Percentiles rank a stretch among this genome's conserved stretches.
phyloP scores from a whole-genome alignment of 306 rosid genomes.

The Acmispon strigosus region DNA sequence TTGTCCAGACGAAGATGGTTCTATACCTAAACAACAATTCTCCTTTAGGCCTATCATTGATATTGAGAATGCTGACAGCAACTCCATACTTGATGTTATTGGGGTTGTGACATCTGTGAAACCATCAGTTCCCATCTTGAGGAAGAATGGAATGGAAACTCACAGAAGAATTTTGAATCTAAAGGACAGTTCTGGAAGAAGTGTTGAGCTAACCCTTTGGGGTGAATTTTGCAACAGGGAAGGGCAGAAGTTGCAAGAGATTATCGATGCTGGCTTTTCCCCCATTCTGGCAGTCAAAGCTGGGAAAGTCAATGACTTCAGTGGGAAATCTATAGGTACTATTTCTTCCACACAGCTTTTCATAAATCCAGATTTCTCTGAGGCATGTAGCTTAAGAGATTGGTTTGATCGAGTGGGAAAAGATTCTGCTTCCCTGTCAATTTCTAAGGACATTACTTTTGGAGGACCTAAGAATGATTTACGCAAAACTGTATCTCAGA shows the following conservation, averaged over 20 bases:
- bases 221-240: slow-evolving; percentile 82
- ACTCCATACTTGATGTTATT: slow-evolving; percentile 60
- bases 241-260: slow-evolving; percentile 63
- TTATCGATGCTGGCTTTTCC: slow-evolving; percentile 34
- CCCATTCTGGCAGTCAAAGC: slow-evolving; percentile 81
- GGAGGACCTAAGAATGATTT: slow-evolving; percentile 62
- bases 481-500: slow-evolving; percentile 67
- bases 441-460: slow-evolving; percentile 49
- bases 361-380: slow-evolving; percentile 57
- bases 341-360: slow-evolving; percentile 69
- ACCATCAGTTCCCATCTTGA: slow-evolving; percentile 72
- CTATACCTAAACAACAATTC: slow-evolving; percentile 73
- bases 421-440: slow-evolving; percentile 46
- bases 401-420: slow-evolving; percentile 72
- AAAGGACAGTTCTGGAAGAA: slow-evolving; percentile 61
- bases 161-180: slow-evolving; percentile 61
- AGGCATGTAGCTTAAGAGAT: slow-evolving; percentile 47
- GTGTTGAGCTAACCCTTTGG: slow-evolving; percentile 74
- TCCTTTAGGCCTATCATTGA: slow-evolving; percentile 56
- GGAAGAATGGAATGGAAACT: slow-evolving; percentile 86
- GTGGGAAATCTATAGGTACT: slow-evolving; percentile 77
- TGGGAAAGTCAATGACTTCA: slow-evolving; percentile 75
- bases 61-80: slow-evolving; percentile 56
- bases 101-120: slow-evolving; percentile 56
- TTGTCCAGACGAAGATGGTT: slow-evolving; percentile 68